A percentile compares a stretch with the other conserved stretches of the same genome.
Evolutionary conservation across 2,329 filamentous ascomycete species (phyloP).

Genomic region (Colletotrichum truncatum): DNA sequence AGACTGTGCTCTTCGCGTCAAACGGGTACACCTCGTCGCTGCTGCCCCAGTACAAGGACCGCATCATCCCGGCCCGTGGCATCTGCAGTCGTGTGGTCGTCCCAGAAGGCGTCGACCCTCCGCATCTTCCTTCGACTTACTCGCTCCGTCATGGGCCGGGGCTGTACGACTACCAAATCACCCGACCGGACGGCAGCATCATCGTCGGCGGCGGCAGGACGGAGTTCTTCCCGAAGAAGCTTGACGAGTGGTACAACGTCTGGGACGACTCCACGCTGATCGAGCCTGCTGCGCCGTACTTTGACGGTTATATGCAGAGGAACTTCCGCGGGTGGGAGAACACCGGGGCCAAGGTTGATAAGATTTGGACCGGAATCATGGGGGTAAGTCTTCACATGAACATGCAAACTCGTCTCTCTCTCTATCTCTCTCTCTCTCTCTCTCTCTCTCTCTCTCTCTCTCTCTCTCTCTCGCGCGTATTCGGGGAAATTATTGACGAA

Average conservation of each 20-base stretch:
- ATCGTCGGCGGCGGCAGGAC: constrained; percentile 49
- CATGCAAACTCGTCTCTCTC: neutral
- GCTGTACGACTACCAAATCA: constrained; percentile 49
- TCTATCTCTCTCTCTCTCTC: too few species aligned
- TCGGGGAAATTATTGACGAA: too few species aligned
- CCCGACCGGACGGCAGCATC: constrained; percentile 53
- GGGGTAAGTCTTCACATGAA: constrained; percentile 37
- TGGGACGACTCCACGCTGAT: constrained; percentile 52
- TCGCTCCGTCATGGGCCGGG: constrained; percentile 33
- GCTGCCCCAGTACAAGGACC: constrained; percentile 64
- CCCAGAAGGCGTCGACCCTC: constrained; percentile 31
- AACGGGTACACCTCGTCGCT: constrained; percentile 74
- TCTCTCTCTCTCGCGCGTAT: too few species aligned
- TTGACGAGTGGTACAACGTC: constrained; percentile 51
- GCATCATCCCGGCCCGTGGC: constrained; percentile 71
- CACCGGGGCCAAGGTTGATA: constrained; percentile 44
- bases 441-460: too few species aligned
- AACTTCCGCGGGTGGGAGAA: constrained; percentile 56
- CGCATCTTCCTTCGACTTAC: constrained; percentile 37
- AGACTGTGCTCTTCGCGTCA: constrained; percentile 69
- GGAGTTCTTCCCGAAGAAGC: constrained; percentile 4
- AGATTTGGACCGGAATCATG: constrained; percentile 48
- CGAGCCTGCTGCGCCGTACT: constrained; percentile 48
- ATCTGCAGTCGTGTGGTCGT: constrained; percentile 41
- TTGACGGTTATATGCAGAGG: constrained; percentile 55